A percentile compares a stretch with the other conserved stretches of the same genome.
These are phyloP conservation scores for Trichoderma orchidacearum DNA, from an alignment of 495 filamentous ascomycete genomes.

Conservation along the genomic window DNA sequence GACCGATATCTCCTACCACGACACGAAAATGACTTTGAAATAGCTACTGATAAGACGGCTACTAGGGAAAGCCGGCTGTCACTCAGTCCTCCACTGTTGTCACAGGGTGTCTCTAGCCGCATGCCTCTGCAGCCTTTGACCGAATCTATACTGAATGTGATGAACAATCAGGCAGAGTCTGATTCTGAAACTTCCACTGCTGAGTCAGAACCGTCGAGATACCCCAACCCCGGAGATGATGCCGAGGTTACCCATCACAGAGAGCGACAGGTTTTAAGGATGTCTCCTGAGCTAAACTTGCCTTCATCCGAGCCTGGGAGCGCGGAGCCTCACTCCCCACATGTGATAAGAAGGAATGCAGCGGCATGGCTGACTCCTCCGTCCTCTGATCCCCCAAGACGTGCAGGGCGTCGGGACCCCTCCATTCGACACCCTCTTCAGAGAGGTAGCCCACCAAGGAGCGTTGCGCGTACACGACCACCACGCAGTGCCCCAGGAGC, in stretches of 20 bases:
- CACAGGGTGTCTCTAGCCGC: not conserved
- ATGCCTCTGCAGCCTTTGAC: not conserved
- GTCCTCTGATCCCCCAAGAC: not conserved
- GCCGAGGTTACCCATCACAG: not conserved
- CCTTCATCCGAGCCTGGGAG: not conserved
- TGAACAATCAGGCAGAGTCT: not conserved
- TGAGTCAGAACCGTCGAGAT: not conserved
- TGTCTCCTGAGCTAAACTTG: not conserved
- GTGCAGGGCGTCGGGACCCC: too few relatives aligned
- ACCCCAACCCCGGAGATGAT: not conserved
- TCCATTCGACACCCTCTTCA: not conserved
- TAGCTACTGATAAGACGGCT: slow-evolving; percentile 1
- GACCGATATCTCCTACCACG: not conserved
- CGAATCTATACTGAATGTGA: not conserved
- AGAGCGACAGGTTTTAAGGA: not conserved
- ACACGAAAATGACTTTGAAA: not conserved
- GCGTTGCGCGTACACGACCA: not conserved
- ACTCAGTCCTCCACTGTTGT: not conserved
- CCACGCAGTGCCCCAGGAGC: not conserved
- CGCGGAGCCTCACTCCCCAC: not conserved
- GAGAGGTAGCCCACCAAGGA: not conserved
- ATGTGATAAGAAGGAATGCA: not conserved
- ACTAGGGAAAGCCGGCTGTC: not conserved
- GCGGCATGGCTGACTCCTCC: not conserved
- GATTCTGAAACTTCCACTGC: not conserved